Evolutionary conservation across 2,329 filamentous ascomycete species (phyloP), one percentile per base, ranked within the genome.

Genomic region (Colletotrichum tropicale): DNA sequence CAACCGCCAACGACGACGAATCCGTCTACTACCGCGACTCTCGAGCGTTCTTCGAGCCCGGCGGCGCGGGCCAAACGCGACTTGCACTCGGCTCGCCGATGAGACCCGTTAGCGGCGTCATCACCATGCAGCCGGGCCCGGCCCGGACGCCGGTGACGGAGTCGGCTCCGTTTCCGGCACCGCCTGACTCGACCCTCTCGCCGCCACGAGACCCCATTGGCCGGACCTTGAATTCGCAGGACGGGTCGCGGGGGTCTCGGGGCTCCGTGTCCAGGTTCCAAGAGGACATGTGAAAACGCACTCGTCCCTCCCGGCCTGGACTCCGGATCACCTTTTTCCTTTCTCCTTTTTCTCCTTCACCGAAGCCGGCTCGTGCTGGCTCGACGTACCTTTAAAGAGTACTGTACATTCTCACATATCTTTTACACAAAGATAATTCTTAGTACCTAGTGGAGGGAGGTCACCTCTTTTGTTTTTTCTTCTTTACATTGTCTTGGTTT

Each of bases 101-200:
- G 89, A 87, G 90, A 61, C 90, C 90, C 34, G 88, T 90, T 70
- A 92, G 91, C 80, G 91, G 91, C 12, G 84, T 92, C 6, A 88
- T 90, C n/a, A 86, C 92, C 36, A 89, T 92, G 81, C 88, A 92
- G 76, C 89, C 91, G n/a, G 91, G 93, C n/a, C 93, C 93, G 18
- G 91, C 90, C 21, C 89, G 92, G 70, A 92, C 91, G 5, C 90
- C 93, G 1, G 85, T 93, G 18, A 89, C 90, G 73, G 89, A 91
- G 74, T 86, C 89, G 66, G 88, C 86, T 28, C 89, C 89, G 1
- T 90, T 90, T 71, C 79, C 83, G 30, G 83, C 85, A 65, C 70
- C 85, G 66, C 70, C 81, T 30, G 64, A 71, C 18, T 26, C 52
- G n/a, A 61, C 48, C 8, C 36, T 75, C 24, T 61, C 58, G 3